Conservation (phyloP, 2,329 filamentous ascomycete genomes). For the Paracorniculantispora psalliotae region DNA sequence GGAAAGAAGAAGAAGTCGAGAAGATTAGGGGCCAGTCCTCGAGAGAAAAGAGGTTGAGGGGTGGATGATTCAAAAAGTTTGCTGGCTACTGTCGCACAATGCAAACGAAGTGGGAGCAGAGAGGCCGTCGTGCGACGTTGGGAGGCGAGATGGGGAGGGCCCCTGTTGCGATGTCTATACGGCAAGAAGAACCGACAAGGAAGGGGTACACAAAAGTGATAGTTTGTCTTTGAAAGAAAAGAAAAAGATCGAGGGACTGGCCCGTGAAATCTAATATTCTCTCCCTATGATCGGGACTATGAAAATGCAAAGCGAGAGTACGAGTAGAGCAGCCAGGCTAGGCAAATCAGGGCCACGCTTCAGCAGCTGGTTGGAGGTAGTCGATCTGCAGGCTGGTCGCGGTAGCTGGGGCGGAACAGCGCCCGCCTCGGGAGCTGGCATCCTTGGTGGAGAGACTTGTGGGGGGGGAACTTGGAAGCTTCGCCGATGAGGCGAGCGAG, state of each 20-base stretch:
- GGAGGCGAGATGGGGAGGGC: constrained; percentile 4
- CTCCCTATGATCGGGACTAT: no score
- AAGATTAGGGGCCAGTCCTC: not conserved
- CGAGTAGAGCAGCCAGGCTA: no score
- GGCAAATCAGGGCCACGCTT: no score
- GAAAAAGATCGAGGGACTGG: no score
- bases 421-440: no score
- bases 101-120: constrained; percentile 8
- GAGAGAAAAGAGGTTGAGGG: not conserved
- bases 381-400: no score
- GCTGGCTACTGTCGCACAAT: constrained; percentile 9
- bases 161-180: not conserved
- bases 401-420: no score
- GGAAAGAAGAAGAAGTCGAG: not conserved
- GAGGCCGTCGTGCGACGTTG: not conserved
- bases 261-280: no score
- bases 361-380: no score
- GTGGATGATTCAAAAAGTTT: not conserved
- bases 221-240: not conserved
- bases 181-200: not conserved
- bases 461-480: not conserved
- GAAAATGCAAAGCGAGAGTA: no score
- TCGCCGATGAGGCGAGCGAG: not conserved
- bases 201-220: not conserved
- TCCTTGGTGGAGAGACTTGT: no score